phyloP scores from a whole-genome alignment of 805 yeast genomes.

The Cyberlindnera japonica region DNA sequence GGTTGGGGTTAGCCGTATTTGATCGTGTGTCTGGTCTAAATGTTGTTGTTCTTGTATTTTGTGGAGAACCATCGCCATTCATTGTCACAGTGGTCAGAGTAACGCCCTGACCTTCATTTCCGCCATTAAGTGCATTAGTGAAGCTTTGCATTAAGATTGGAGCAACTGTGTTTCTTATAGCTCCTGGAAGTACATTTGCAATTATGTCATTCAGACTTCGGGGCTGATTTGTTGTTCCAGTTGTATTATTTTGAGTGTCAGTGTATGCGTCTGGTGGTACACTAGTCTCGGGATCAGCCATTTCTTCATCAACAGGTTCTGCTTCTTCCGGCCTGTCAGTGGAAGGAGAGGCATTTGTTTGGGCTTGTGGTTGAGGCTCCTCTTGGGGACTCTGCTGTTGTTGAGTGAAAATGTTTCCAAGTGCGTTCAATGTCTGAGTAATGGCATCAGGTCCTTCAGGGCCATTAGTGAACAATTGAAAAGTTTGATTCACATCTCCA shows the following conservation, averaged over 20 bases:
- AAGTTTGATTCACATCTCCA: slow-evolving; percentile 5
- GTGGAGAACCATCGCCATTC: slow-evolving; percentile 2
- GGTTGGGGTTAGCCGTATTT: no score
- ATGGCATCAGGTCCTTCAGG: slow-evolving; percentile 8
- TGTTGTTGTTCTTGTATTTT: no score
- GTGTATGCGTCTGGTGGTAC: slow-evolving; percentile 9
- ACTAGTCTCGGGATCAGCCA: slow-evolving; percentile 11
- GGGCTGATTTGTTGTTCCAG: no score
- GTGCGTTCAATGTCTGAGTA: slow-evolving; percentile 12
- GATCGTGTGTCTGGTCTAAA: no score
- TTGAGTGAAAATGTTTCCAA: slow-evolving; percentile 7
- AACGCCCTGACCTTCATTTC: slow-evolving; percentile 12
- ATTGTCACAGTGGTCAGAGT: slow-evolving; percentile 12
- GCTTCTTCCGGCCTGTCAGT: not conserved
- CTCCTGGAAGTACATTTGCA: slow-evolving; percentile 11
- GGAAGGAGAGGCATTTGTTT: not conserved
- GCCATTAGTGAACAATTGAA: slow-evolving; percentile 8
- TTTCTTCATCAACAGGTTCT: slow-evolving; percentile 11
- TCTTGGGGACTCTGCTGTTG: not conserved
- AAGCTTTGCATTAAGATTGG: slow-evolving; percentile 14
- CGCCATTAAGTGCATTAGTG: slow-evolving; percentile 16
- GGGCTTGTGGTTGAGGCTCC: not conserved
- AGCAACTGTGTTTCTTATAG: slow-evolving; percentile 13
- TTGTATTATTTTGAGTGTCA: no score
- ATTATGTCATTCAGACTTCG: slow-evolving; percentile 9